phyloP scores from a whole-genome alignment of 2,329 filamentous ascomycete genomes.

The Colletotrichum sp. region DNA sequence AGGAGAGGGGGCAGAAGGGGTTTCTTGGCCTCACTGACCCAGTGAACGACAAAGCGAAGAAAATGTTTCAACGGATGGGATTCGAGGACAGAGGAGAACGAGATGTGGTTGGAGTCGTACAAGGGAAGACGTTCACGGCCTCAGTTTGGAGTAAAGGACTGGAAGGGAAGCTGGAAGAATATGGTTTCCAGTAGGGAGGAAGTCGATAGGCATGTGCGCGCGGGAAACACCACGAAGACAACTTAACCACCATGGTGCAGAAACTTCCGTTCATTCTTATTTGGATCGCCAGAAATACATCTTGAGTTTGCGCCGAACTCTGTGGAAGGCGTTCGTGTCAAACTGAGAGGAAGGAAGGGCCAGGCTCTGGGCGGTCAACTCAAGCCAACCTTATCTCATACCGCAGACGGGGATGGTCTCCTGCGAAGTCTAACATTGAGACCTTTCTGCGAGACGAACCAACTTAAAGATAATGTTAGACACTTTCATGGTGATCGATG shows the following conservation, averaged over 20 bases:
- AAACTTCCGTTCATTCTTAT: background rate
- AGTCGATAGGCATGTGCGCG: background rate
- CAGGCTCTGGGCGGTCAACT: background rate
- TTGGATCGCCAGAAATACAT: background rate
- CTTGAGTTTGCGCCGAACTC: background rate
- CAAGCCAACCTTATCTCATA: background rate
- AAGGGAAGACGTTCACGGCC: background rate
- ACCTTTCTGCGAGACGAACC: slow-evolving; percentile 2
- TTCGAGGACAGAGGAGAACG: background rate
- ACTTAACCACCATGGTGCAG: background rate
- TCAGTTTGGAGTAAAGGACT: background rate
- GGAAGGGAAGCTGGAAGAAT: background rate
- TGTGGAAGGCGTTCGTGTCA: background rate
- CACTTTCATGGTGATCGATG: background rate
- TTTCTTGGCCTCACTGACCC: background rate
- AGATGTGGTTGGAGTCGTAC: background rate
- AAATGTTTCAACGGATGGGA: background rate
- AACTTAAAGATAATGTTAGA: background rate
- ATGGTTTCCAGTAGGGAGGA: background rate
- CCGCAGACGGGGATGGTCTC: background rate
- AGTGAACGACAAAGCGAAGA: background rate
- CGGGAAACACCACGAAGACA: background rate
- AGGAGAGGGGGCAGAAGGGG: background rate
- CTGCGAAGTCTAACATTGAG: background rate
- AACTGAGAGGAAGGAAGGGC: background rate